These are phyloP conservation scores for Aspergillus luchuensis DNA, from an alignment of 2,329 filamentous ascomycete genomes.

Conservation along the genomic window DNA sequence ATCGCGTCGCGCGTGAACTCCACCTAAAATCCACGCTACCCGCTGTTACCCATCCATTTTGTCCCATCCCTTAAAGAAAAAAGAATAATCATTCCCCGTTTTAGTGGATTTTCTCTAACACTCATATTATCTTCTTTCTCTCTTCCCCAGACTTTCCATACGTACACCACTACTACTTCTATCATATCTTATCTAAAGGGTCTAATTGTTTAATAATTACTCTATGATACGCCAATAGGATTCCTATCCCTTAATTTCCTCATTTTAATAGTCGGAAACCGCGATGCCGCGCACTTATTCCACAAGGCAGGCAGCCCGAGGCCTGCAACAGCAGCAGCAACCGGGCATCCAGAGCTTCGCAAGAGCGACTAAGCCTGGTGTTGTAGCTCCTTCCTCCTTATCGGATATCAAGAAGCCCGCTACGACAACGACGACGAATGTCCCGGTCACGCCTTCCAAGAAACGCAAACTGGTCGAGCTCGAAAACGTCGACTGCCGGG, in stretches of 20 bases:
- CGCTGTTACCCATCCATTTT: not conserved
- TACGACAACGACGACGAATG: conserved; percentile 19
- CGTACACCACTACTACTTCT: not conserved
- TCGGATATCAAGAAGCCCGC: conserved; percentile 35
- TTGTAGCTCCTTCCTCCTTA: conserved; percentile 13
- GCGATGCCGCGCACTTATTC: conserved; percentile 36
- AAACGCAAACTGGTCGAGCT: conserved; percentile 43
- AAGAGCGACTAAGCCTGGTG: conserved; percentile 47
- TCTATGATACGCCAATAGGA: conserved; percentile 11
- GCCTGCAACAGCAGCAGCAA: conserved; percentile 21
- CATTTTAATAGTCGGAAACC: conserved; percentile 20
- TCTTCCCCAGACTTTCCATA: not conserved
- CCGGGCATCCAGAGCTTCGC: conserved; percentile 49
- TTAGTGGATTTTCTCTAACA: not conserved
- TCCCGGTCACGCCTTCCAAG: conserved; percentile 41
- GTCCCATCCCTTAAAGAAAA: conserved; percentile 5
- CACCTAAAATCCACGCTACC: conserved; percentile 10
- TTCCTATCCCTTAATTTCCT: conserved; percentile 10
- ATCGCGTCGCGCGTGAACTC: conserved; percentile 21
- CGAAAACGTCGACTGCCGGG: conserved; percentile 34
- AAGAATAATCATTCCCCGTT: conserved; percentile 8
- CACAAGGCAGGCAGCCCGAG: conserved; percentile 30
- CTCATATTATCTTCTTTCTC: not conserved
- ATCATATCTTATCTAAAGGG: not conserved
- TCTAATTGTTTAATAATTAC: conserved; percentile 1